A percentile compares a stretch with the other conserved stretches of the same genome.
Conservation (phyloP, 257 asterid genomes). For the Lavandula angustifolia region DNA sequence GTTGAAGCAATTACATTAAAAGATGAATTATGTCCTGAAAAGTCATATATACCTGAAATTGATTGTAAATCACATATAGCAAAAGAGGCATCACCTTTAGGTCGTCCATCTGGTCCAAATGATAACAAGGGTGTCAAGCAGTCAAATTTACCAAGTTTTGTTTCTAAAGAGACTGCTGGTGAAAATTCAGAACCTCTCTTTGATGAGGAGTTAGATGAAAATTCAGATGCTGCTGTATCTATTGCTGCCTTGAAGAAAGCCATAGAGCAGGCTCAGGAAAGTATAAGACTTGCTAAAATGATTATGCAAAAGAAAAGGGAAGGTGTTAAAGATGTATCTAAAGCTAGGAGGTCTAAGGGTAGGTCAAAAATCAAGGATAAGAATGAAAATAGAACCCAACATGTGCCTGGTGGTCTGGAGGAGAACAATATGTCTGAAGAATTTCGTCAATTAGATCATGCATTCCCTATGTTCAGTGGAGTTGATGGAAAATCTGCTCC, state of each 20-base stretch:
- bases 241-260: conserved; percentile 84
- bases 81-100: conserved; percentile 38
- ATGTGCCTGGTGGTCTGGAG: conserved; percentile 31
- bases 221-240: conserved; percentile 78
- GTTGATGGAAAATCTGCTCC: conserved; percentile 40
- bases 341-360: conserved; percentile 41
- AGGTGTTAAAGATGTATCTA: conserved; percentile 44
- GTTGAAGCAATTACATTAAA: conserved; percentile 36
- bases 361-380: conserved; percentile 43
- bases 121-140: conserved; percentile 37
- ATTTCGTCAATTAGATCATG: conserved; percentile 29
- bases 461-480: conserved; percentile 14
- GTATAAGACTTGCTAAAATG: conserved; percentile 75
- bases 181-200: conserved; percentile 45
- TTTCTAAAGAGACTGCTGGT: conserved; percentile 33
- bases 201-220: conserved; percentile 77
- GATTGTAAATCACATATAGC: conserved; percentile 38
- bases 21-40: conserved; percentile 42
- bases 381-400: conserved; percentile 33
- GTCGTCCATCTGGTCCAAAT: conserved; percentile 30
- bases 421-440: conserved; percentile 31
- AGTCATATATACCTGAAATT: conserved; percentile 34
- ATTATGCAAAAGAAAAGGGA: conserved; percentile 68
- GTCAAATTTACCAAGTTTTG: conserved; percentile 42
- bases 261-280: conserved; percentile 86